phyloP scores from a whole-genome alignment of 257 asterid species.

The Fraxinus cuspidata region DNA sequence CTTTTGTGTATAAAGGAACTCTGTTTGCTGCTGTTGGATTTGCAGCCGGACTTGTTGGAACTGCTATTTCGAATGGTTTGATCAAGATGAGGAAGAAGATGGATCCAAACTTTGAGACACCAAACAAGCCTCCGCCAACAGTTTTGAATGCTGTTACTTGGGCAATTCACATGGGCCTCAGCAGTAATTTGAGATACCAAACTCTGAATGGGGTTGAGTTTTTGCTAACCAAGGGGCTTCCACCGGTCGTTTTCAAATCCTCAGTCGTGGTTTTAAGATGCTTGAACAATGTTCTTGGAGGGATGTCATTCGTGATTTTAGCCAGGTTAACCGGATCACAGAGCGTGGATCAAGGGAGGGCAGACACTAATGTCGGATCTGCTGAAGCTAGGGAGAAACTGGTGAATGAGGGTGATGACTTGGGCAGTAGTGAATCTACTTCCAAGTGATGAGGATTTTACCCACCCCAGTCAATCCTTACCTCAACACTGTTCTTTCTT shows the following conservation, averaged over 20 bases:
- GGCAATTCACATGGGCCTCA: conserved; percentile 56
- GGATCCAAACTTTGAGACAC: conserved; percentile 53
- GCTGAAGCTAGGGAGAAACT: conserved; percentile 46
- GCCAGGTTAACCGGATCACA: conserved; percentile 59
- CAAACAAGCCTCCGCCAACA: conserved; percentile 51
- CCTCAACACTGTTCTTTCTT: neutral
- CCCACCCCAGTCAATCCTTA: neutral
- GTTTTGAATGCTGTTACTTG: conserved; percentile 49
- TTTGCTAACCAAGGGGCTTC: conserved; percentile 39
- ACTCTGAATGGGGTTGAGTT: conserved; percentile 51
- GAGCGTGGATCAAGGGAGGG: conserved; percentile 26
- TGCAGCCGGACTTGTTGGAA: conserved; percentile 54
- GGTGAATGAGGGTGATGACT: conserved; percentile 34
- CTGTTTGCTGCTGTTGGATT: conserved; percentile 52
- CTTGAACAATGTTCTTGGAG: conserved; percentile 50
- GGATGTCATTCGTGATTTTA: conserved; percentile 51
- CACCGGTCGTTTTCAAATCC: conserved; percentile 38
- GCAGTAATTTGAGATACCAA: conserved; percentile 51
- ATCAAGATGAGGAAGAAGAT: conserved; percentile 48
- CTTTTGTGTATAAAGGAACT: conserved; percentile 47
- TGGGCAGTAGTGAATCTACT: conserved; percentile 30
- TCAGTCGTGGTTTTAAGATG: conserved; percentile 47
- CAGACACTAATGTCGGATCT: conserved; percentile 23
- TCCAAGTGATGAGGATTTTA: conserved; percentile 33
- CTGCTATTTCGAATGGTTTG: conserved; percentile 49